Percentiles rank a stretch among this genome's conserved stretches.
These are phyloP conservation scores for Fagus crenata DNA, from an alignment of 306 rosid genomes.

Conservation along the genomic window DNA sequence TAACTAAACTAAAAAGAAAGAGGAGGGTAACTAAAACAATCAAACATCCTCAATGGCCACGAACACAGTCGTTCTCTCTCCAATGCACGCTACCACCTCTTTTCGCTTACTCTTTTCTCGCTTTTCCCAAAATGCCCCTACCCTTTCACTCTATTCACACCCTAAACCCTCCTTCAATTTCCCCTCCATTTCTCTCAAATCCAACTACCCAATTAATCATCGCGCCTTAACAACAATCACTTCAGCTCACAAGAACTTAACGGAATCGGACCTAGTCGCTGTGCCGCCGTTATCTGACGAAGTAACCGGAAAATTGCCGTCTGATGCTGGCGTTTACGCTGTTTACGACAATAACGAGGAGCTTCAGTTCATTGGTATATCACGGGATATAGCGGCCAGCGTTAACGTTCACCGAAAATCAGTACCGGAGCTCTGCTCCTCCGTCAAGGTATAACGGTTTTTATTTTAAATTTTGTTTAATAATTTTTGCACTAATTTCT, in stretches of 20 bases:
- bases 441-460: conserved; percentile 62
- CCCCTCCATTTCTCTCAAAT: conserved; percentile 48
- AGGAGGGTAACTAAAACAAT: neutral
- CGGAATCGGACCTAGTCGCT: conserved; percentile 49
- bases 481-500: neutral
- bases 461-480: neutral
- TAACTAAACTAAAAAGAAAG: too few species aligned
- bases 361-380: conserved; percentile 86
- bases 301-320: conserved; percentile 43
- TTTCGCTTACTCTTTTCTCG: conserved; percentile 23
- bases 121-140: conserved; percentile 43
- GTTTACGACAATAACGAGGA: conserved; percentile 57
- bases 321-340: conserved; percentile 79
- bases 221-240: conserved; percentile 42
- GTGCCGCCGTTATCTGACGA: conserved; percentile 42
- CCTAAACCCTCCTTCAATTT: conserved; percentile 25
- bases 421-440: conserved; percentile 69
- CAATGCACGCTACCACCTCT: conserved; percentile 38
- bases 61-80: conserved; percentile 45
- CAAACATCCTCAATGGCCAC: conserved; percentile 51
- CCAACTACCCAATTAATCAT: conserved; percentile 40
- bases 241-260: conserved; percentile 54
- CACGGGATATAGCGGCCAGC: conserved; percentile 79
- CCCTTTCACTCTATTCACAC: conserved; percentile 43
- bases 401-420: conserved; percentile 64